A percentile compares a stretch with the other conserved stretches of the same genome.
Evolutionary conservation across 2,329 filamentous ascomycete genomes (phyloP).

Genomic region (Exophiala sp.): DNA sequence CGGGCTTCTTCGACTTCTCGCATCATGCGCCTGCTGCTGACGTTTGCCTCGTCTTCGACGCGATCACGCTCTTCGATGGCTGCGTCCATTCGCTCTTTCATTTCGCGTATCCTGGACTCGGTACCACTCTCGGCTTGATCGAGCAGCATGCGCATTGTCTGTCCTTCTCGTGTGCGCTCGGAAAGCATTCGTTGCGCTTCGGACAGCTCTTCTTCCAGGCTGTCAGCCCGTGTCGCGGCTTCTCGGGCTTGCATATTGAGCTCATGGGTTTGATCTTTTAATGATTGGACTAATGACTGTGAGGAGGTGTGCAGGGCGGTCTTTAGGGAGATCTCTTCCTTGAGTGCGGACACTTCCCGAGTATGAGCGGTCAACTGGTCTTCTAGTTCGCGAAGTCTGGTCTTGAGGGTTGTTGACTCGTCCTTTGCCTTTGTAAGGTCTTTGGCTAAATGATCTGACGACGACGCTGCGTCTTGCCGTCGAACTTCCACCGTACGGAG

Average conservation of each 20-base stretch:
- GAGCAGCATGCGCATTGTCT: constrained; percentile 88
- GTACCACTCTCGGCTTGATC: constrained; percentile 81
- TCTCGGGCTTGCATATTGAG: constrained; percentile 90
- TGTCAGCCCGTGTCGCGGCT: constrained; percentile 74
- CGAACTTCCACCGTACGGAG: constrained; percentile 73
- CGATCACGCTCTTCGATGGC: constrained; percentile 92
- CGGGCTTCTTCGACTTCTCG: constrained; percentile 86
- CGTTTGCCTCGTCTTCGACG: constrained; percentile 84
- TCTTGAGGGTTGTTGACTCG: constrained; percentile 57
- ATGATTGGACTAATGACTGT: constrained; percentile 80
- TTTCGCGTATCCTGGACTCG: constrained; percentile 78
- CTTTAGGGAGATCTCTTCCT: constrained; percentile 81
- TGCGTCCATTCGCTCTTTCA: constrained; percentile 81
- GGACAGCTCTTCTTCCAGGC: constrained; percentile 83
- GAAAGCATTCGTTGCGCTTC: constrained; percentile 82
- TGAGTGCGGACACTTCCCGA: constrained; percentile 63
- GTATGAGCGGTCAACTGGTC: constrained; percentile 66
- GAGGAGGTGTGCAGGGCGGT: constrained; percentile 79
- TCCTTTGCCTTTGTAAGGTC: constrained; percentile 71
- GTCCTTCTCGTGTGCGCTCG: constrained; percentile 85
- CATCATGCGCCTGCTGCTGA: constrained; percentile 68
- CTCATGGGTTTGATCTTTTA: constrained; percentile 89
- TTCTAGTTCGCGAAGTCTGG: constrained; percentile 69
- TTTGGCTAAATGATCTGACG: constrained; percentile 65
- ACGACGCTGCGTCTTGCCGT: constrained; percentile 71